Evolutionary conservation across 495 filamentous ascomycete genomes (phyloP), one percentile per base, ranked within the genome.

Genomic region (Aspergillus homomorphus): DNA sequence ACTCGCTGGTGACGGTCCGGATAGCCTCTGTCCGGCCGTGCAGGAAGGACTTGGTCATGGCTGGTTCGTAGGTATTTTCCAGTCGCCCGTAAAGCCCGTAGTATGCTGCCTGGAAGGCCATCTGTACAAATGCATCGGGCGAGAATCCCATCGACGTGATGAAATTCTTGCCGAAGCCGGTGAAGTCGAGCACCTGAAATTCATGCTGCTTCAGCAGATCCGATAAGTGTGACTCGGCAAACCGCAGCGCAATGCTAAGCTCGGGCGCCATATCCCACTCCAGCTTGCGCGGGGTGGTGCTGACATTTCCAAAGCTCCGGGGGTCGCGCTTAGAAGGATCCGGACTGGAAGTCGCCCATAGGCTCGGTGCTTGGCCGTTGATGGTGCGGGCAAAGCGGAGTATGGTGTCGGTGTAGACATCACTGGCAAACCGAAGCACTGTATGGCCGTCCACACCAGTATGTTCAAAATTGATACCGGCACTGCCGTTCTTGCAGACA

Each of bases 91-190:
- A 98, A 30, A 98, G 84, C 26, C 95, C 94, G 66, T 98, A 98
- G 77, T 98, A 98, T 15, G 95, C 94, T 24, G 94, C 94, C 72
- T 98, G 94, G 77, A 96, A 98, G 4, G 94, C 95, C 94, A 98
- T 98, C 71, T 98, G 94, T 28, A 98, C 90, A 63, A 96, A 98
- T 1, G 94, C 94, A 70, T 98, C 94, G 0, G 94, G 94, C 0
- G 94, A 97, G 69, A 98, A 95, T 22, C 95, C 95, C 82, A 91
- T 91, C 0, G 90, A 91, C 1, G 91, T 98, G 69, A 98, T 98
- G 65, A 96, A 96, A 72, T 94, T 96, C 82, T 96, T 96, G 30
- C 94, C 94, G 65, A 92, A 98, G 26, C 84, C 82, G 48, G 76
- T 76, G 65, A 98, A 98, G 56, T 98, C 93, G 7, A 98, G 80